Base-by-base conservation (phyloP, 495 filamentous ascomycete species). In the Cryomyces antarcticus region DNA sequence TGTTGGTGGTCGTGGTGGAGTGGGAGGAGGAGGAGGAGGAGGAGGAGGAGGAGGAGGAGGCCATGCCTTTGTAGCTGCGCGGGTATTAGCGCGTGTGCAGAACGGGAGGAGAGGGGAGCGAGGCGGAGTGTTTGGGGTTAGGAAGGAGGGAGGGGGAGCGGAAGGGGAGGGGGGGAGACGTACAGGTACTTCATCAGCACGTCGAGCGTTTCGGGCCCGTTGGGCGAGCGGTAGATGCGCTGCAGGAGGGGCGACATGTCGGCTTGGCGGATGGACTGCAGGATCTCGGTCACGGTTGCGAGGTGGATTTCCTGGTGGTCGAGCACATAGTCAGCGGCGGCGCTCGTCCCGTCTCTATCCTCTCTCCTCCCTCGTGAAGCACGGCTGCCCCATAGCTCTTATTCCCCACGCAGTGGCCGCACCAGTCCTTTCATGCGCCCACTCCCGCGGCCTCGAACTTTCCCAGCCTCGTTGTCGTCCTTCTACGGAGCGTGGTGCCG, bases 241-340 rank as follows among this genome's bases (percentile, higher is more conserved):
- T 74, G 72, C 41, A 94, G 62, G 54, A 94, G 73, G 2, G 80
- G 77, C 30, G 77, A 78, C 83, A 94, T 93, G 52, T 94, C 86
- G 39, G 77, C 75, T 57, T 84, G 81, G 48, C 85, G 82, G 57
- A 92, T 93, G 7, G 79, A 82, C 60, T 92, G 84, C 46, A 94
- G 65, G 34, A 92, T 83, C 60, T 93, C 86, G 31, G 78, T 75
- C 6, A 94, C 78, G 7, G 80, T 81, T 35, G 78, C 72, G 44
- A 88, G 64, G 54, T 89, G 82, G 10, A 82, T 60, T 48, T 92
- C 83, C 80, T 70, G 49, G 45, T 51, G 11, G 35, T 41, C 35
- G 29, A 44, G 46, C 49, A 17, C 28, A 12, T 28, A 38, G 46
- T 52, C 42, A 52, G 49, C 45, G 11, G 17, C 17, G 33, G 33